Conservation (phyloP, 2,329 filamentous ascomycete species). For the Claviceps sp. region DNA sequence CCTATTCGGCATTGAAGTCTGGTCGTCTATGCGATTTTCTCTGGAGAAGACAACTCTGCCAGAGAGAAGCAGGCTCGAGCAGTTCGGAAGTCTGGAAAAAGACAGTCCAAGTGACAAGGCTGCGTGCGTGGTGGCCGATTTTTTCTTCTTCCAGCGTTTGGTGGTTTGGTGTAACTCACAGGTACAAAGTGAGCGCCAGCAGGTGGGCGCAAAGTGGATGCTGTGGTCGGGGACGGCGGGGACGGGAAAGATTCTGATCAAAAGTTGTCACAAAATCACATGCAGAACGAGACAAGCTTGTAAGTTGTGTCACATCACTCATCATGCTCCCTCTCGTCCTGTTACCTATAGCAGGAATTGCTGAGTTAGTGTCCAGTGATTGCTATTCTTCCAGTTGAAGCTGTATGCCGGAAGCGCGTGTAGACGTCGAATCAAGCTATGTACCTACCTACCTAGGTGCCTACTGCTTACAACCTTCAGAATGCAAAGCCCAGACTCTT, state of each 20-base stretch:
- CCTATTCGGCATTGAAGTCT: constrained; percentile 44
- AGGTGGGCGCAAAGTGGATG: constrained; percentile 1
- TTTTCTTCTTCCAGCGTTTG: constrained; percentile 10
- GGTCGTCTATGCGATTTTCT: background rate
- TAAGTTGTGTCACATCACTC: too few relatives aligned
- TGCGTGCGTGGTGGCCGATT: constrained; percentile 8
- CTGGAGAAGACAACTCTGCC: background rate
- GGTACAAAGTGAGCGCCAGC: constrained; percentile 1
- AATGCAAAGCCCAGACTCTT: too few relatives aligned
- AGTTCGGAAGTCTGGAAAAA: background rate
- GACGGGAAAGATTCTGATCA: background rate
- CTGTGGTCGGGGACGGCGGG: constrained; percentile 1
- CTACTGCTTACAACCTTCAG: too few relatives aligned
- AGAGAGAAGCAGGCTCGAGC: background rate
- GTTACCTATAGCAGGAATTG: too few relatives aligned
- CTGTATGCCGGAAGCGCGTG: too few relatives aligned
- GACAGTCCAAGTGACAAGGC: background rate
- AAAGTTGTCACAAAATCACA: too few relatives aligned
- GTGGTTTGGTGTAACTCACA: constrained; percentile 13
- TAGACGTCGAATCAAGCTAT: too few relatives aligned
- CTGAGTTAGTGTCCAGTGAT: too few relatives aligned
- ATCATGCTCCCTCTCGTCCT: too few relatives aligned
- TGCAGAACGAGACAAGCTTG: too few relatives aligned
- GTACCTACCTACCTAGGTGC: too few relatives aligned
- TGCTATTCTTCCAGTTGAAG: too few relatives aligned